Percentiles rank a stretch among this genome's conserved stretches.
Conservation (phyloP, 2,329 filamentous ascomycete species). For the Cladophialophora exuberans region DNA sequence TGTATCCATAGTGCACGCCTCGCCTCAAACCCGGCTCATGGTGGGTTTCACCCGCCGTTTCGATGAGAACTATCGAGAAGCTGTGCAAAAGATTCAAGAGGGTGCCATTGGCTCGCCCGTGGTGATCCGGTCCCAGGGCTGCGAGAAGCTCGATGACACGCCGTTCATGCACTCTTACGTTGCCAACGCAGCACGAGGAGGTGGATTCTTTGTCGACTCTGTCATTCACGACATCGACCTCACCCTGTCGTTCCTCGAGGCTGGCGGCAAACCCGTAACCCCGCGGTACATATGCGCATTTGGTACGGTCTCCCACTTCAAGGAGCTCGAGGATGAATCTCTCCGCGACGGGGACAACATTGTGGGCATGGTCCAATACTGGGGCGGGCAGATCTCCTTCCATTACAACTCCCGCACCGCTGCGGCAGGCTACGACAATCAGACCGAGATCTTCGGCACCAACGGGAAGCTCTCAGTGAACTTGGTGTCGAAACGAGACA, state of each 20-base stretch:
- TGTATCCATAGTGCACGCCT: slow-evolving; percentile 7
- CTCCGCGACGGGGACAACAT: slow-evolving; percentile 49
- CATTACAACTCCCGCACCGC: slow-evolving; percentile 48
- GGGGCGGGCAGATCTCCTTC: slow-evolving; percentile 48
- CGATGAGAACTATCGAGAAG: slow-evolving; percentile 48
- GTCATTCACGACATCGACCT: slow-evolving; percentile 52
- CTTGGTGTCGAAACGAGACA: slow-evolving; percentile 35
- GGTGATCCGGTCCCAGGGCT: slow-evolving; percentile 48
- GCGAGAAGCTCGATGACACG: slow-evolving; percentile 44
- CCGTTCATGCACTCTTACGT: slow-evolving; percentile 48
- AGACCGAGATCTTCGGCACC: slow-evolving; percentile 49
- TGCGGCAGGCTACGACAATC: slow-evolving; percentile 42
- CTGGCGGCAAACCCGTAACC: slow-evolving; percentile 38
- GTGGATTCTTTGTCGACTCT: slow-evolving; percentile 51
- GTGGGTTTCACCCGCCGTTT: slow-evolving; percentile 51
- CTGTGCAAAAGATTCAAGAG: slow-evolving; percentile 39
- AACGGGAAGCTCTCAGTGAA: slow-evolving; percentile 44
- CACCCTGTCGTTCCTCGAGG: slow-evolving; percentile 46
- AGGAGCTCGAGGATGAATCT: slow-evolving; percentile 37
- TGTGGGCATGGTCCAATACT: slow-evolving; percentile 50
- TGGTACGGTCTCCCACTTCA: slow-evolving; percentile 41
- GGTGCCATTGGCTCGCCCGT: slow-evolving; percentile 46
- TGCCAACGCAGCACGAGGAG: slow-evolving; percentile 39
- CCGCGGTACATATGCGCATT: slow-evolving; percentile 41
- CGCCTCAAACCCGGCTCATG: slow-evolving; percentile 44